These are phyloP conservation scores for Blastocladiella emersonii DNA, from an alignment of 371 early-diverging fungal genomes.

Conservation along the genomic window DNA sequence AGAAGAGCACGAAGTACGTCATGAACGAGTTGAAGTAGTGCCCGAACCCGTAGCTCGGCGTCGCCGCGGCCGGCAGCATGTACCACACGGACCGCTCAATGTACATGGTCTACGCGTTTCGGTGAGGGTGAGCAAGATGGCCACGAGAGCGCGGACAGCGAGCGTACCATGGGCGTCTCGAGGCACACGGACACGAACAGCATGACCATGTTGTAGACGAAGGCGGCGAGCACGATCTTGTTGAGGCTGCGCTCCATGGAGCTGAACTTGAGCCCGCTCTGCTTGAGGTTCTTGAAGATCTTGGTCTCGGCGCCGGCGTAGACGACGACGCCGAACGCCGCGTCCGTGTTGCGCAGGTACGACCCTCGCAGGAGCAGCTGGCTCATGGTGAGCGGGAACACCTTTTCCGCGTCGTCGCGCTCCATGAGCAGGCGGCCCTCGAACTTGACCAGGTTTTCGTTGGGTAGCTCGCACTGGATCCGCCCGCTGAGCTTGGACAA, in stretches of 20 bases:
- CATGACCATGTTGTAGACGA: constrained; percentile 5
- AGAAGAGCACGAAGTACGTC: constrained; percentile 22
- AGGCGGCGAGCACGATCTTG: not conserved
- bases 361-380: constrained; percentile 2
- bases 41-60: constrained; percentile 10
- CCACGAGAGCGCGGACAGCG: too few relatives aligned
- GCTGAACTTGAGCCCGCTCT: constrained; percentile 8
- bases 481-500: not conserved
- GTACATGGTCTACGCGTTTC: not conserved
- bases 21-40: constrained; percentile 8
- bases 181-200: not conserved
- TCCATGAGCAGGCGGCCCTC: not conserved
- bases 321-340: not conserved
- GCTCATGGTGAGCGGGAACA: not conserved
- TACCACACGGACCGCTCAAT: not conserved
- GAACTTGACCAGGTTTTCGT: constrained; percentile 1
- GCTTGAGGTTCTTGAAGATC: constrained; percentile 8
- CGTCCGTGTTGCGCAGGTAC: constrained; percentile 2
- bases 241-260: constrained; percentile 8
- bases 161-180: not conserved
- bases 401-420: not conserved
- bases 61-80: not conserved
- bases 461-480: constrained; percentile 3
- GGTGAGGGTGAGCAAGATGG: too few relatives aligned
- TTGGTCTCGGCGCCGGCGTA: constrained; percentile 4